Base-by-base conservation (phyloP, 805 yeast genomes). In the Metschnikowia rubicola region DNA sequence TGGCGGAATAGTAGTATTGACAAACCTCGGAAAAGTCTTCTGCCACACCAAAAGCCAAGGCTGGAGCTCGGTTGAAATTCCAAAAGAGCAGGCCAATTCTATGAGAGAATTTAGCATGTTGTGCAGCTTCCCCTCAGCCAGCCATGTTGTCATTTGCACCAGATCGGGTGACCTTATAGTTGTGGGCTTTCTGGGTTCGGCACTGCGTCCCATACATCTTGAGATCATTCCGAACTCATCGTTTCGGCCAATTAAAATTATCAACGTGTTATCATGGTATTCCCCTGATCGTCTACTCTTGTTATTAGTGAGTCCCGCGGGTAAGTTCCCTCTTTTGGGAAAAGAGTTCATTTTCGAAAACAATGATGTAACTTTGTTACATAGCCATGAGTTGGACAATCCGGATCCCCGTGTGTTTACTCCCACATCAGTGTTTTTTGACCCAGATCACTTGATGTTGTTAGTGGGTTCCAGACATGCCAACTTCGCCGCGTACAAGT, bases 401-500 rank as follows among this genome's bases (percentile, higher is more conserved):
- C 53, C 50, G 10, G 50, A 50, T 19, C 50, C 53, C 11, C 42
- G 44, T 10, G 38, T 37, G 5, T 47, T 47, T 38, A 41, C 17
- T 7, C 54, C 49, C 11, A 81, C 92, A 0, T 76, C 83, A n/a
- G 59, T 84, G 28, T 71, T 66, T 21, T 64, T 72, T 33, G 80
- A 77, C 52, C 48, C 60, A 1, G 53, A 12, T 0, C 67, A 66
- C 35, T 59, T 65, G 15, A 68, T 71, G 63, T 57, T 88, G 1
- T 57, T 85, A 13, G 64, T 89, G 15, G 95, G 94, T 0, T 86
- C 94, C 3, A 70, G 96, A 51, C 80, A 77, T 57, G 86, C 88
- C 12, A 79, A 87, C 0, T 35, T 89, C 4, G 80, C 83, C 2
- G 61, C 83, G 0, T 86, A 79, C 55, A 70, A 76, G 38, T 55